Evolutionary conservation across 768 basidiomycete species (phyloP), one percentile per base, ranked within the genome.

Genomic region (Mycena galopus): DNA sequence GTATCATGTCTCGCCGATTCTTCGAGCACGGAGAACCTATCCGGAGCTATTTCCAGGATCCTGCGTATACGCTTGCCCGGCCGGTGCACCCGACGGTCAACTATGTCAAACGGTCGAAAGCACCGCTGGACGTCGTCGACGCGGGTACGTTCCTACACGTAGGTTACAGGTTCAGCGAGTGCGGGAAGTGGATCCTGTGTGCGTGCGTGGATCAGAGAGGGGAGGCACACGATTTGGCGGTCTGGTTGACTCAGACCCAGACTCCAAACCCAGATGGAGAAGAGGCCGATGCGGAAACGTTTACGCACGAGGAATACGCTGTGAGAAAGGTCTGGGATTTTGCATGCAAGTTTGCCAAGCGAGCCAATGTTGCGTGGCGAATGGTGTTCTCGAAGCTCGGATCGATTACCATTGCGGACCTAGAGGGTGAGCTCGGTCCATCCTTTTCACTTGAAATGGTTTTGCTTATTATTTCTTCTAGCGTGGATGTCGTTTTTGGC

Each of bases 351-450:
- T 88, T 93, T 76, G 89, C 91, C 14, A 86, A 85, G 76, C 88
- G 85, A 72, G 92, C 91, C 14, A 89, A 90, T 77, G 83, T 95
- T 25, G 94, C 96, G 78, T 96, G 95, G 95, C 87, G 92, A 62
- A 82, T 96, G 14, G 90, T 93, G 11, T 84, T 96, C 67, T 83
- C 92, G 8, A 94, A 91, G 77, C 81, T 92, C 4, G 95, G 95
- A 0, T 68, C 81, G 12, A 90, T 96, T 84, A 79, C 81, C 1
- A 81, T 85, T 59, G 77, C 78, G 8, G 95, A 96, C 77, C 79
- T 94, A 25, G 85, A 91, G 75, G 92, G 95, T 94, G 74, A 70
- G 90, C n/a, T n/a, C n/a, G n/a, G 82, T 17, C 39, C 33, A 32
- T 62, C 21, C 50, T 56, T 71, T 37, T 58, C 50, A 30, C 69